Base-by-base conservation (phyloP, 768 basidiomycete genomes). In the Suillus cothurnatus region DNA sequence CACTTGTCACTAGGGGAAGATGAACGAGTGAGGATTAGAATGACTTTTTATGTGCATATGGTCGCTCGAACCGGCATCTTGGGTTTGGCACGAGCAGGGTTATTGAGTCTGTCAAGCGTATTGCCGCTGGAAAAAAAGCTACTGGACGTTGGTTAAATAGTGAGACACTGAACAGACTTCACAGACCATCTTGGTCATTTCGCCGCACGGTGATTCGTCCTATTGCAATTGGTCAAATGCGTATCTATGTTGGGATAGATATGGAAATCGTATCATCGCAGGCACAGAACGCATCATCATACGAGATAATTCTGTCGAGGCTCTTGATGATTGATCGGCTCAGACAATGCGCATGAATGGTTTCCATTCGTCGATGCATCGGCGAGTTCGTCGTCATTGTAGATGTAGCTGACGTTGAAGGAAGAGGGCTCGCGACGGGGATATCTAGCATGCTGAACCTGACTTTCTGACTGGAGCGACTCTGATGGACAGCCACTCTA, bases 31-130 rank as follows among this genome's bases (percentile, higher is more conserved):
- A 38, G 26, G 11, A 6, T 4, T 14, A 4, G 32, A 5, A 32
- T 4, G 1, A n/a, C 11, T 11, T 1, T 21, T 0, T 21, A 11
- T 3, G 19, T 66, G 52, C 73, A 6, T 56, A 75, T 73, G 34
- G 47, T 68, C 75, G 73, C 66, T 75, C 74, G 5, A 75, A 66
- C 74, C 74, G 76, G 26, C 75, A 69, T 76, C 66, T 75, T 76
- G 11, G 76, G 49, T 32, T 75, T 73, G 56, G 67, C 67, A 36
- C 74, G 66, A 2, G 75, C 74, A 60, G 76, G 55, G 3, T 68
- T 69, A 41, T 75, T 72, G 1, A 75, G 72, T 15, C 74, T 74
- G 55, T 75, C 74, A 61, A 75, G 49, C 6, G 75, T 75, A 64
- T 75, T 75, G 39, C 63, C 66, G 1, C 63, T 66, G 64, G 66